Evolutionary conservation across 768 basidiomycete genomes (phyloP).

Genomic region (Lanmaoa pseudosensibilis): DNA sequence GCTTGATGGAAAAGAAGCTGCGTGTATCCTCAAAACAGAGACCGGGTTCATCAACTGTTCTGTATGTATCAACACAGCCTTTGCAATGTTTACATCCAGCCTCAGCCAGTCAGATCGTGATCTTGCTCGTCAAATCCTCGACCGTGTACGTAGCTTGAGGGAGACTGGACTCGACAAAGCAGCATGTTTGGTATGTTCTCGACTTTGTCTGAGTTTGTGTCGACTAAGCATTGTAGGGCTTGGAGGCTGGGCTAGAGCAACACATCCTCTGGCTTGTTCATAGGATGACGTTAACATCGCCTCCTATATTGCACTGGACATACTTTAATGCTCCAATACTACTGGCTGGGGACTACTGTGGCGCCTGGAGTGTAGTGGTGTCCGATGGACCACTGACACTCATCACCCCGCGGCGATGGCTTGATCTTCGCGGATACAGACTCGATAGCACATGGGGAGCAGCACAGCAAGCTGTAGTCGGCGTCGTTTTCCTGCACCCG

Average conservation of each 20-base stretch:
- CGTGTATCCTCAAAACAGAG: slow-evolving; percentile 41
- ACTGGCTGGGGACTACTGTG: slow-evolving; percentile 53
- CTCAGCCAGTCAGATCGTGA: slow-evolving; percentile 23
- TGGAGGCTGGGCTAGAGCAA: slow-evolving; percentile 17
- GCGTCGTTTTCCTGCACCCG: slow-evolving; percentile 65
- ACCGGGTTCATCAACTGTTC: slow-evolving; percentile 34
- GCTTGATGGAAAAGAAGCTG: slow-evolving; percentile 43
- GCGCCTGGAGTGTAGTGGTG: slow-evolving; percentile 56
- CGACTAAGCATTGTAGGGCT: slow-evolving; percentile 12
- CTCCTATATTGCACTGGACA: slow-evolving; percentile 65
- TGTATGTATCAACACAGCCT: slow-evolving; percentile 28
- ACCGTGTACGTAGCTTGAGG: slow-evolving; percentile 11
- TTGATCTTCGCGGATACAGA: slow-evolving; percentile 65
- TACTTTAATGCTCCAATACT: slow-evolving; percentile 61
- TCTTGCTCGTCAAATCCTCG: slow-evolving; percentile 19
- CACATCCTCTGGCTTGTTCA: slow-evolving; percentile 36
- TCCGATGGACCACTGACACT: slow-evolving; percentile 45
- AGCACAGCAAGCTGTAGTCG: slow-evolving; percentile 67
- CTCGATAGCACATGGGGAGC: slow-evolving; percentile 68
- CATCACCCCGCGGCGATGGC: slow-evolving; percentile 72
- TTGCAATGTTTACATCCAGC: slow-evolving; percentile 19
- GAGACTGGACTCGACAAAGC: slow-evolving; percentile 31
- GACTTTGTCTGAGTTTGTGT: neutral
- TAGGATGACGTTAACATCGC: slow-evolving; percentile 43
- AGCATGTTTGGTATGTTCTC: slow-evolving; percentile 33